Conservation (phyloP, 176 grass and related monocot genomes). For the Avena eriantha region DNA sequence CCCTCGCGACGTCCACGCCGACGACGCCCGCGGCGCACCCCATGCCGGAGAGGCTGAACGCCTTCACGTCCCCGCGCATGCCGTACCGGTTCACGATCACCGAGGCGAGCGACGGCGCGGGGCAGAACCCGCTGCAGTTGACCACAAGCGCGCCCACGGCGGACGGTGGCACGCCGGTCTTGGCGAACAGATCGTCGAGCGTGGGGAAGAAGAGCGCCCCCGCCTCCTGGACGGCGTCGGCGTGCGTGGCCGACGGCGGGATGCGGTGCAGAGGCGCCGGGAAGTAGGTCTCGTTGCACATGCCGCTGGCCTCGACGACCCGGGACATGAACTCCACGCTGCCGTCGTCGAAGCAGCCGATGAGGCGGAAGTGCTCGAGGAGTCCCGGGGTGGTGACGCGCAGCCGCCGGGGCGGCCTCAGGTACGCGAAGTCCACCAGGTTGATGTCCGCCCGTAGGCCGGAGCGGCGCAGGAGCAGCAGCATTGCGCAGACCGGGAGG, state of each 20-base stretch:
- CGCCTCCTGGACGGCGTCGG: constrained; percentile 9
- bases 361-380: constrained; percentile 20
- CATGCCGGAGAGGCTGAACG: constrained; percentile 20
- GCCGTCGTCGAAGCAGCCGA: constrained; percentile 18
- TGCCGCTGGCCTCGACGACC: constrained; percentile 19
- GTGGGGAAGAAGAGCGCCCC: constrained; percentile 23
- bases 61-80: neutral
- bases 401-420: constrained; percentile 20
- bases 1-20: constrained; percentile 48
- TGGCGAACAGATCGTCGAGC: constrained; percentile 3
- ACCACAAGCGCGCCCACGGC: neutral
- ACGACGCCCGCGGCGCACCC: neutral
- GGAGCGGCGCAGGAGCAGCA: neutral
- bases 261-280: constrained; percentile 1
- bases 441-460: neutral
- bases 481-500: neutral
- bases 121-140: constrained; percentile 28
- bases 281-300: constrained; percentile 26
- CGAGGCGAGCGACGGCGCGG: neutral
- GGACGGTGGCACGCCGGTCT: constrained; percentile 17
- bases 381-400: neutral
- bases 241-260: constrained; percentile 22
- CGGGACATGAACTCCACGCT: constrained; percentile 19
- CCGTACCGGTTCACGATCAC: neutral
- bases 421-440: neutral